phyloP scores from a whole-genome alignment of 371 early-diverging fungal species.

The Mucor racemosus region DNA sequence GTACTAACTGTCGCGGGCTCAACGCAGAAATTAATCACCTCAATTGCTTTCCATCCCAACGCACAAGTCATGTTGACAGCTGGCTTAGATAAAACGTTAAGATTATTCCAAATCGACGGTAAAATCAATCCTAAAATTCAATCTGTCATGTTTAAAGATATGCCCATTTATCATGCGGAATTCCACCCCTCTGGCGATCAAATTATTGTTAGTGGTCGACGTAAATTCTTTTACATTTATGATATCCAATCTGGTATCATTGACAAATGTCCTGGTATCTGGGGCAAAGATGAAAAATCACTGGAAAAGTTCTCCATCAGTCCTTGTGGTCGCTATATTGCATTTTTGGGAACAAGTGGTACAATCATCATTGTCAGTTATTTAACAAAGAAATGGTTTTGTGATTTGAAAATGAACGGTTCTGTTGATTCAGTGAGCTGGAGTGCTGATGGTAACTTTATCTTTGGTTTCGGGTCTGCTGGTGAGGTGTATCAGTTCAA shows the following conservation, averaged over 20 bases:
- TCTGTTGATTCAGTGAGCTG: constrained; percentile 66
- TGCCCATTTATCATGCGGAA: constrained; percentile 75
- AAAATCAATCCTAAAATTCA: constrained; percentile 89
- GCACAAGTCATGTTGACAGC: constrained; percentile 87
- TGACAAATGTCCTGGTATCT: constrained; percentile 70
- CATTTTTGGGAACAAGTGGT: constrained; percentile 79
- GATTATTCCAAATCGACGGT: constrained; percentile 90
- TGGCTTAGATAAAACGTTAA: constrained; percentile 83
- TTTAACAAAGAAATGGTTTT: constrained; percentile 83
- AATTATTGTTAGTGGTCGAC: constrained; percentile 76
- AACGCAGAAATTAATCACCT: constrained; percentile 62
- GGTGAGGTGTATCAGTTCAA: constrained; percentile 80
- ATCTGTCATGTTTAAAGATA: constrained; percentile 79
- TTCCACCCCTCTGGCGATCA: constrained; percentile 80
- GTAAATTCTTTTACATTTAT: constrained; percentile 80
- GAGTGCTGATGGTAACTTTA: constrained; percentile 66
- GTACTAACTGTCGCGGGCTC: too few relatives aligned
- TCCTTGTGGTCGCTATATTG: constrained; percentile 69
- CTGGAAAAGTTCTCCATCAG: constrained; percentile 69
- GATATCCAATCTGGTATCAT: constrained; percentile 84
- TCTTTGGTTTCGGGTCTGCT: constrained; percentile 69
- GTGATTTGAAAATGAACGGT: constrained; percentile 87
- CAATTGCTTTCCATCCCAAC: constrained; percentile 89
- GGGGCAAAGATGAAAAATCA: constrained; percentile 71
- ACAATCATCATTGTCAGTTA: constrained; percentile 79